Percentiles rank a stretch among this genome's conserved stretches.
These are phyloP conservation scores for Chaetomiaceae sp. DNA, from an alignment of 2,329 filamentous ascomycete genomes.

Conservation along the genomic window DNA sequence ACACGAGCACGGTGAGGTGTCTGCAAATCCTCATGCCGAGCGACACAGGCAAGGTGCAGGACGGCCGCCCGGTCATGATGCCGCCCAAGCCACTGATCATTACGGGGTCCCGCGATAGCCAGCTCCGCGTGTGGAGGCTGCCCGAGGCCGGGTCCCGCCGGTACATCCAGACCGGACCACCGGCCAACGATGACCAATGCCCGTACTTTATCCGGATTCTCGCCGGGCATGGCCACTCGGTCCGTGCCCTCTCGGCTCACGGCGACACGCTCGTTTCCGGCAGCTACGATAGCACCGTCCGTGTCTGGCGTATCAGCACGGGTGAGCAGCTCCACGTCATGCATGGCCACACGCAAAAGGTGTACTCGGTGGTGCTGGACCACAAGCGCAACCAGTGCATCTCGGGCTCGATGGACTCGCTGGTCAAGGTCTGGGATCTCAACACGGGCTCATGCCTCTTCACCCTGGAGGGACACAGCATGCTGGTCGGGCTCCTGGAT, in stretches of 20 bases:
- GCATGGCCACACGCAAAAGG: slow-evolving; percentile 83
- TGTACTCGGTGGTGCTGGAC: slow-evolving; percentile 95
- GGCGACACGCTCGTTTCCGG: slow-evolving; percentile 95
- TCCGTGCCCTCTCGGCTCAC: slow-evolving; percentile 90
- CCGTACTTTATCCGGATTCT: slow-evolving; percentile 91
- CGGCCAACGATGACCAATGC: slow-evolving; percentile 72
- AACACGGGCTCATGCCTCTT: slow-evolving; percentile 79
- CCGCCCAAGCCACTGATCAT: slow-evolving; percentile 94
- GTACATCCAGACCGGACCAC: slow-evolving; percentile 74
- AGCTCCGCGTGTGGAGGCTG: slow-evolving; percentile 88
- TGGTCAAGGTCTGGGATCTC: slow-evolving; percentile 96
- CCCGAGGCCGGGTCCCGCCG: slow-evolving; percentile 72
- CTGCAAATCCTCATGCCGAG: slow-evolving; percentile 89
- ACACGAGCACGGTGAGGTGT: slow-evolving; percentile 95
- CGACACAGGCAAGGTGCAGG: slow-evolving; percentile 63
- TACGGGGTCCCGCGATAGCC: slow-evolving; percentile 92
- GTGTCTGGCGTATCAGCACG: slow-evolving; percentile 96
- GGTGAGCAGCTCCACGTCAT: slow-evolving; percentile 82
- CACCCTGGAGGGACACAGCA: slow-evolving; percentile 87
- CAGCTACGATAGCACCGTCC: slow-evolving; percentile 91
- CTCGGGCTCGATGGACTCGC: slow-evolving; percentile 95
- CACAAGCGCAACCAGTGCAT: slow-evolving; percentile 91
- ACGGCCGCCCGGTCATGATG: slow-evolving; percentile 78
- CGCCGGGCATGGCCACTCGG: slow-evolving; percentile 83
- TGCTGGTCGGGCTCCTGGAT: slow-evolving; percentile 87